phyloP scores from a whole-genome alignment of 805 yeast species.

The Ascoidea rubescens region DNA sequence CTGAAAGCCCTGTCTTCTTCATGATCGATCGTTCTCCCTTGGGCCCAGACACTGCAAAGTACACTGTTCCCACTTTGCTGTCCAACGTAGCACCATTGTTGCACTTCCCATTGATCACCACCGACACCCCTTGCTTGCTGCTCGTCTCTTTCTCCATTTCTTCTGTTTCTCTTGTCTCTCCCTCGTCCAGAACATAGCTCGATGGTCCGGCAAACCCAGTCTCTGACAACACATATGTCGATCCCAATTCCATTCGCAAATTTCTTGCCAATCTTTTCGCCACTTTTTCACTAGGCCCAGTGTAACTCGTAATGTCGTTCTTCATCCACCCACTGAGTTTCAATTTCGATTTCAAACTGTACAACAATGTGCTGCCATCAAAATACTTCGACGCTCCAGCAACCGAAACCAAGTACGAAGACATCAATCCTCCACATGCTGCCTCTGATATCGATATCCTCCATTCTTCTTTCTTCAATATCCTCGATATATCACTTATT shows the following conservation, averaged over 20 bases:
- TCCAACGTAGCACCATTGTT: conserved; percentile 9
- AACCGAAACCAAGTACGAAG: conserved; percentile 67
- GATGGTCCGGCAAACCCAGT: conserved; percentile 81
- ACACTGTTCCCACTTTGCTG: conserved; percentile 45
- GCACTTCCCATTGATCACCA: conserved; percentile 1
- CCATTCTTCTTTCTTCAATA: conserved; percentile 37
- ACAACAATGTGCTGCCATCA: conserved; percentile 73
- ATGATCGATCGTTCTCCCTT: conserved; percentile 34
- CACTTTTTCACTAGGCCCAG: conserved; percentile 72
- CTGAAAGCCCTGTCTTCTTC: conserved; percentile 29
- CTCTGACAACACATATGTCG: conserved; percentile 71
- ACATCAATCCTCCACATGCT: conserved; percentile 79
- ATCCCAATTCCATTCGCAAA: conserved; percentile 65
- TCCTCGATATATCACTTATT: conserved; percentile 43
- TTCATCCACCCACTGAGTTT: conserved; percentile 70
- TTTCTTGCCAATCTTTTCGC: conserved; percentile 69
- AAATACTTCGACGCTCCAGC: conserved; percentile 80
- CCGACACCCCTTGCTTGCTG: conserved; percentile 5
- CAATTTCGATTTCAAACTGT: conserved; percentile 61
- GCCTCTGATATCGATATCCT: conserved; percentile 77
- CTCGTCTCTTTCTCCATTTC: conserved; percentile 16
- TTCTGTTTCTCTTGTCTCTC: conserved; percentile 12
- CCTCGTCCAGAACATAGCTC: conserved; percentile 18
- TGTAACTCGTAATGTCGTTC: conserved; percentile 53
- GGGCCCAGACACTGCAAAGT: conserved; percentile 59